These are phyloP conservation scores for Aureobasidium musti DNA, from an alignment of 2,329 filamentous ascomycete species.

Conservation along the genomic window DNA sequence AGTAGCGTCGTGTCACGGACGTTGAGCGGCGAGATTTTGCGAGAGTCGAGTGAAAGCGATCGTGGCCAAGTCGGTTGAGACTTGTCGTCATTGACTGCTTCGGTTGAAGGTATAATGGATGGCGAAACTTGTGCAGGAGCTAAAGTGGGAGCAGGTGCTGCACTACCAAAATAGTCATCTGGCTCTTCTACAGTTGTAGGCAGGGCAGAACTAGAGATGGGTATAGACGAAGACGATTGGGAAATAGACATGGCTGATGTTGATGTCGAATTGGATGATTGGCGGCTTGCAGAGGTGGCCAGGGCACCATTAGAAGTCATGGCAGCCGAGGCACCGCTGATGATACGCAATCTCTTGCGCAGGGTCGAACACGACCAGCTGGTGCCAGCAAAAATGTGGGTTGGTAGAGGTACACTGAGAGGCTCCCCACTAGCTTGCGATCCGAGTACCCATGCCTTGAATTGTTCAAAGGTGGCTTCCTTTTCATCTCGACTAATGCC, in stretches of 20 bases:
- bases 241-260: slow-evolving; percentile 22
- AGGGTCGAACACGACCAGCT: slow-evolving; percentile 72
- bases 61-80: neutral
- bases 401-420: slow-evolving; percentile 56
- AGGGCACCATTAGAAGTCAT: neutral
- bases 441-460: slow-evolving; percentile 69
- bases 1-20: slow-evolving; percentile 28
- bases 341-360: slow-evolving; percentile 66
- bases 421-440: slow-evolving; percentile 56
- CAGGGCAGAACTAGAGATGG: neutral
- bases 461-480: slow-evolving; percentile 55
- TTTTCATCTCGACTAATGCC: slow-evolving; percentile 47
- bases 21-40: slow-evolving; percentile 24
- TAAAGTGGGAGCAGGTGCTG: slow-evolving; percentile 31
- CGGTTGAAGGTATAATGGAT: slow-evolving; percentile 29
- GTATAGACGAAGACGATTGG: slow-evolving; percentile 14
- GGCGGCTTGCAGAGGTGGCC: neutral
- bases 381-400: slow-evolving; percentile 63
- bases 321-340: slow-evolving; percentile 55
- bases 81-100: slow-evolving; percentile 11
- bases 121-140: slow-evolving; percentile 7
- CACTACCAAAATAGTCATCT: slow-evolving; percentile 48
- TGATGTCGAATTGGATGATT: slow-evolving; percentile 10
- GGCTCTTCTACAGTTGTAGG: slow-evolving; percentile 35
- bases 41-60: neutral